phyloP scores from a whole-genome alignment of 169 alveolate genomes.

The Plasmodium ovale region DNA sequence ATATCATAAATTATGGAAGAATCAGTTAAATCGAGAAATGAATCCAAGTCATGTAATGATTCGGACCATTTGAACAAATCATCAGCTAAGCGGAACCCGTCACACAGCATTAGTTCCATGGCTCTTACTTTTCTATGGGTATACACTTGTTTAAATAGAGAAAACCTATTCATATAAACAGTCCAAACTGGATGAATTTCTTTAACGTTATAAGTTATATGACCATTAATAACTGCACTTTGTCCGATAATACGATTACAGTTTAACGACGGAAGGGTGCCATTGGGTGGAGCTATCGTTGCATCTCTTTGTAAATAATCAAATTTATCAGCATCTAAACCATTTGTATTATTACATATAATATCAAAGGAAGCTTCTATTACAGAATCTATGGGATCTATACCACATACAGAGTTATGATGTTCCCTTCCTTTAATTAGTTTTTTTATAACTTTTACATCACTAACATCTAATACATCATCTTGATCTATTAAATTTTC shows the following conservation, averaged over 20 bases:
- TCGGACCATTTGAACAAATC: constrained; percentile 73
- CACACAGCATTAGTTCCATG: constrained; percentile 86
- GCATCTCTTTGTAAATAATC: constrained; percentile 94
- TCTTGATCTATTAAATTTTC: constrained; percentile 63
- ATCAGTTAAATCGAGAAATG: constrained; percentile 62
- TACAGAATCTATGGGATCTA: constrained; percentile 79
- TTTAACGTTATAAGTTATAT: constrained; percentile 79
- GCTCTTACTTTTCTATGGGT: constrained; percentile 85
- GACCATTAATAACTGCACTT: constrained; percentile 80
- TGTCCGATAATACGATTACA: constrained; percentile 75
- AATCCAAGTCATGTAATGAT: constrained; percentile 50
- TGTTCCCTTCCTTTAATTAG: constrained; percentile 47
- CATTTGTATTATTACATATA: constrained; percentile 90
- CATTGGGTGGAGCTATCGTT: constrained; percentile 82
- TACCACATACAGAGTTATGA: constrained; percentile 26
- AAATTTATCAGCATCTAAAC: constrained; percentile 93
- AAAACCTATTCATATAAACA: constrained; percentile 85
- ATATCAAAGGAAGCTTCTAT: constrained; percentile 90
- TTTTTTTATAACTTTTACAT: constrained; percentile 50
- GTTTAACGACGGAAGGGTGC: constrained; percentile 66
- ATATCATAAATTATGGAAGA: constrained; percentile 64
- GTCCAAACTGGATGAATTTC: constrained; percentile 84
- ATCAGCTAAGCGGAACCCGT: constrained; percentile 74
- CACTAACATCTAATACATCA: constrained; percentile 72
- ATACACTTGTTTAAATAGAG: constrained; percentile 85